These are phyloP conservation scores for Ceratobasidium sp. DNA, from an alignment of 1,284 basidiomycete genomes.

Conservation along the genomic window DNA sequence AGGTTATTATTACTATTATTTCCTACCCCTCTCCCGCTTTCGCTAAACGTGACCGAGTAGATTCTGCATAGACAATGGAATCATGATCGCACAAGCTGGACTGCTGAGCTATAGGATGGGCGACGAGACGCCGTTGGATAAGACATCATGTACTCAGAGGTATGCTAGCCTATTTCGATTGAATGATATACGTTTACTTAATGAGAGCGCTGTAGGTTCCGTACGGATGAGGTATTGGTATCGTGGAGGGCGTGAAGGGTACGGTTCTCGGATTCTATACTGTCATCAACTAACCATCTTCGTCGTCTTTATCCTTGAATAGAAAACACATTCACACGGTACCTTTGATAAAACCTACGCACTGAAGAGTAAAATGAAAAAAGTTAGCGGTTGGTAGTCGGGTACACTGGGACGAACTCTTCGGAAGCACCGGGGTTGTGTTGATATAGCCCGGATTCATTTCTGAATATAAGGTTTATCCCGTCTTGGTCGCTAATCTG, in stretches of 20 bases:
- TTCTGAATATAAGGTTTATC: too few relatives aligned
- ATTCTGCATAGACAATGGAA: slow-evolving; percentile 99
- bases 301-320: too few relatives aligned
- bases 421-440: too few relatives aligned
- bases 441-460: too few relatives aligned
- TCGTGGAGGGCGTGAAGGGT: slow-evolving; percentile 75
- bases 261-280: too few relatives aligned
- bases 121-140: slow-evolving; percentile 77
- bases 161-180: slow-evolving; percentile 54
- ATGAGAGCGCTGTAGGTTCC: slow-evolving; percentile 69
- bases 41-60: slow-evolving; percentile 60
- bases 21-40: neutral
- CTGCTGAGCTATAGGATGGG: slow-evolving; percentile 94
- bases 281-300: too few relatives aligned
- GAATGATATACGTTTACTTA: neutral
- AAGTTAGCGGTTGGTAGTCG: too few relatives aligned
- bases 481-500: too few relatives aligned
- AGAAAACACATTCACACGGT: too few relatives aligned
- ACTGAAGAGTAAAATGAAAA: too few relatives aligned
- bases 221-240: slow-evolving; percentile 91
- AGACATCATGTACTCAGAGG: slow-evolving; percentile 93
- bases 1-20: slow-evolving; percentile 71
- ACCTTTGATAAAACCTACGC: too few relatives aligned
- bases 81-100: slow-evolving; percentile 99
- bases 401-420: too few relatives aligned